Base-by-base conservation (phyloP, 106 monocot genomes). In the Allium cepa region DNA sequence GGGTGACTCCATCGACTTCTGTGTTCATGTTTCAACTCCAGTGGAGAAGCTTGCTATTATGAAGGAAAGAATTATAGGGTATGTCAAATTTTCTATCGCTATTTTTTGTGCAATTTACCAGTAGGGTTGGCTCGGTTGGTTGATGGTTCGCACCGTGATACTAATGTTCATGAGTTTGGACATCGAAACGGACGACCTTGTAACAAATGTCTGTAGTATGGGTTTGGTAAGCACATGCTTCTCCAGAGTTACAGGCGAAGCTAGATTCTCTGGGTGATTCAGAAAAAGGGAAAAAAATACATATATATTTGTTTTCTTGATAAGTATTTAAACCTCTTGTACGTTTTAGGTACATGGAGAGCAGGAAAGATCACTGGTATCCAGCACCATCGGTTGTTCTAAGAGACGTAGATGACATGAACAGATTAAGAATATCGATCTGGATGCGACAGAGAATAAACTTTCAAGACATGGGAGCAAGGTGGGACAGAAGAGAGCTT, bases 1-100 rank as follows among this genome's bases (percentile, higher is more conserved):
- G 95, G 83, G 83, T 12, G 95, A 96, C 18, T 50, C 82, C 9
- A 82, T 96, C 49, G 91, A 96, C 67, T 96, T 96, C 67, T 85
- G 79, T 73, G 69, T 91, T 75, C 88, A 88, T 63, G 79, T 88
- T 66, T 81, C 88, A 10, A 96, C 91, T 77, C 82, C 95, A 50
- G 47, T 86, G 36, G 95, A 96, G 60, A 96, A 92, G 71, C 59
- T 96, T 27, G 80, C 91, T 22, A 26, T 74, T 47, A 80, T 92
- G 85, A 83, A 82, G 76, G 79, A 91, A 49, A 88, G 78, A 81
- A 81, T 95, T 17, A 83, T 79, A 50, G 72, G 66, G 88, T 95
- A 76, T 78, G 81, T 60, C 26, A 45, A 17, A 27, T 8, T 17
- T 47, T 47, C 45, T 48, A 58, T 63, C 62, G n/a, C 17, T 17